Conservation (phyloP, 2,329 filamentous ascomycete genomes). For the Pseudocercospora fijiensis region DNA sequence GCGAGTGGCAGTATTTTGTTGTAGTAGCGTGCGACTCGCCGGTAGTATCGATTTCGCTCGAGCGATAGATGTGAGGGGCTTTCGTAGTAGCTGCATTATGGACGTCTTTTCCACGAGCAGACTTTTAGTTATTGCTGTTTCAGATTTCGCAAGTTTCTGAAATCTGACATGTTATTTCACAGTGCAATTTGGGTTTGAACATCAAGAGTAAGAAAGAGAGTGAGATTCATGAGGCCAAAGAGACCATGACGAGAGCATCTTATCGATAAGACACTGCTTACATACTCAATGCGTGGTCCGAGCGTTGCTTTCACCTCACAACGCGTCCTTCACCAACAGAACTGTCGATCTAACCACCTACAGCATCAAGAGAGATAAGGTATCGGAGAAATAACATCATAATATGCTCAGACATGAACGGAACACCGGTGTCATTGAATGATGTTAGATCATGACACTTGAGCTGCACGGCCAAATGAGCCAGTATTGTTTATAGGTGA, state of each 20-base stretch:
- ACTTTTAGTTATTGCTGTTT: too few relatives aligned
- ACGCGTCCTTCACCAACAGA: too few relatives aligned
- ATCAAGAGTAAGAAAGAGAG: background rate
- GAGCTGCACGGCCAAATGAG: too few relatives aligned
- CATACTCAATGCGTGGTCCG: background rate
- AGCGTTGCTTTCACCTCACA: background rate
- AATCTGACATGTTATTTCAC: background rate
- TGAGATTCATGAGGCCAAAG: background rate
- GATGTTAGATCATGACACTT: too few relatives aligned
- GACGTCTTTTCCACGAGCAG: too few relatives aligned
- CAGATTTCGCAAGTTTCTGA: too few relatives aligned
- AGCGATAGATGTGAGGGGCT: background rate
- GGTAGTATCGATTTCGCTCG: background rate
- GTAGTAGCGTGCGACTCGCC: background rate
- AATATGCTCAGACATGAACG: too few relatives aligned
- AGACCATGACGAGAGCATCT: background rate
- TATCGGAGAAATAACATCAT: too few relatives aligned
- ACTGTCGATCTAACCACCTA: too few relatives aligned
- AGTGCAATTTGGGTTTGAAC: background rate
- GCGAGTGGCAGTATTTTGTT: too few relatives aligned
- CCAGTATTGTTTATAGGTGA: slow-evolving; percentile 29
- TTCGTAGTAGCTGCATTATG: background rate
- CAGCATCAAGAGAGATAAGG: too few relatives aligned
- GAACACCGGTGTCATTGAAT: too few relatives aligned
- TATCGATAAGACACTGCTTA: background rate